phyloP scores from a whole-genome alignment of 768 basidiomycete genomes.

The Calvatia gigantea region DNA sequence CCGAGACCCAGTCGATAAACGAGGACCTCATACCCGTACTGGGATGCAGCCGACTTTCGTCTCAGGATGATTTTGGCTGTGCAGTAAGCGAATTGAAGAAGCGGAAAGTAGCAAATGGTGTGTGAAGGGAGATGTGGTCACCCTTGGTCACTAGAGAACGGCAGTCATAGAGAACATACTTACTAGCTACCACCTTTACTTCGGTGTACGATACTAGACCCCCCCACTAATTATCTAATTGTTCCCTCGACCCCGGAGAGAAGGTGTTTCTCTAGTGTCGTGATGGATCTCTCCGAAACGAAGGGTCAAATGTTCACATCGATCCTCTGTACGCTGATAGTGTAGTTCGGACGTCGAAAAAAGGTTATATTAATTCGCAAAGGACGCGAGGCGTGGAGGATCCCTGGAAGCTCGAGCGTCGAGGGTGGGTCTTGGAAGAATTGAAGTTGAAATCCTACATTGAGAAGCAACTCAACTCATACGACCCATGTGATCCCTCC shows the following conservation, averaged over 20 bases:
- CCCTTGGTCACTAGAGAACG: too few species aligned
- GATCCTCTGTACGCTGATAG: neutral
- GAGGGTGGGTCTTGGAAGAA: too few species aligned
- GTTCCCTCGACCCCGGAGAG: neutral
- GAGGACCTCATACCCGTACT: constrained; percentile 25
- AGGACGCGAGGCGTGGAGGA: neutral
- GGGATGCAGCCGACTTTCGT: constrained; percentile 29
- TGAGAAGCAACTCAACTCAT: neutral
- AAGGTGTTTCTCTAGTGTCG: neutral
- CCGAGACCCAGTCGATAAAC: constrained; percentile 25
- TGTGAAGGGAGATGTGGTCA: neutral
- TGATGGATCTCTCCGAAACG: neutral
- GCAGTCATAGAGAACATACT: neutral
- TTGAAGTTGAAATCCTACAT: neutral
- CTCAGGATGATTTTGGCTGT: constrained; percentile 41
- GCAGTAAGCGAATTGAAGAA: constrained; percentile 36
- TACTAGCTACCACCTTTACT: neutral
- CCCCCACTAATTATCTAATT: neutral
- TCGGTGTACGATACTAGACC: neutral
- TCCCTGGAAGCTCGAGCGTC: neutral
- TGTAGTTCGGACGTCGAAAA: neutral
- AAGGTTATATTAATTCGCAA: neutral
- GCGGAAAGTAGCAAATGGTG: constrained; percentile 21
- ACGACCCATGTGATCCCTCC: neutral
- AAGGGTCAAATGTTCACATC: neutral